These are phyloP conservation scores for Cystofilobasidium ferigula DNA, from an alignment of 768 basidiomycete genomes.

Conservation along the genomic window DNA sequence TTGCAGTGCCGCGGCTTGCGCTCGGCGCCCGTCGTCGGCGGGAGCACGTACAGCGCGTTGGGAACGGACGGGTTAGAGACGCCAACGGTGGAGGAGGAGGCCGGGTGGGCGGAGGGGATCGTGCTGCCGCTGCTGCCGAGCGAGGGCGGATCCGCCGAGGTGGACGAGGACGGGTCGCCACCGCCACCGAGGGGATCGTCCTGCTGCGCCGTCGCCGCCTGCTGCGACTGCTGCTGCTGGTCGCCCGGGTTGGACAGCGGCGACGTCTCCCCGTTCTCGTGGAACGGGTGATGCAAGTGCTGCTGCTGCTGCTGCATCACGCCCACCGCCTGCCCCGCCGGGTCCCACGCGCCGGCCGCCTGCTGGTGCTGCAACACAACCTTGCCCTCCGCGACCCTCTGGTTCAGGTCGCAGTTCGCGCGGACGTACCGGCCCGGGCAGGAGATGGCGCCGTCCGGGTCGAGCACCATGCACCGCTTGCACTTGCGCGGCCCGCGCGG, in stretches of 20 bases:
- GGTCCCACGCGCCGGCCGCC: neutral
- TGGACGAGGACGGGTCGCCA: too few species aligned
- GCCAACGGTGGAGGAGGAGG: neutral
- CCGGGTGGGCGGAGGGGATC: too few species aligned
- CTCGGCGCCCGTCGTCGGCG: neutral
- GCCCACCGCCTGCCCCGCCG: too few species aligned
- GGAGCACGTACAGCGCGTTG: neutral
- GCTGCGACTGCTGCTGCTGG: neutral
- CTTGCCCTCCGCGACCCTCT: neutral
- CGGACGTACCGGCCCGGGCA: constrained; percentile 5
- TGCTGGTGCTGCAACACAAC: neutral
- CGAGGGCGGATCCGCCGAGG: too few species aligned
- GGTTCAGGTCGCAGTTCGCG: constrained; percentile 5
- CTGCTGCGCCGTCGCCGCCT: too few species aligned
- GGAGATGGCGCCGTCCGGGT: neutral
- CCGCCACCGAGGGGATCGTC: too few species aligned
- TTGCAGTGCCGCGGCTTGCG: constrained; percentile 5
- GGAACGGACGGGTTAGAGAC: neutral
- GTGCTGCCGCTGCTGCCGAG: neutral
- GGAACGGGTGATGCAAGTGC: too few species aligned
- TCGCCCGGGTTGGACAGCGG: neutral
- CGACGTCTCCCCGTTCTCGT: neutral
- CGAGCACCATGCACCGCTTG: neutral
- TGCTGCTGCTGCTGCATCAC: too few species aligned
- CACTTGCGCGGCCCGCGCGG: constrained; percentile 1